Percentiles rank a stretch among this genome's conserved stretches.
phyloP scores from a whole-genome alignment of 331 rosid species.

The Erythrophleum ivorense region DNA sequence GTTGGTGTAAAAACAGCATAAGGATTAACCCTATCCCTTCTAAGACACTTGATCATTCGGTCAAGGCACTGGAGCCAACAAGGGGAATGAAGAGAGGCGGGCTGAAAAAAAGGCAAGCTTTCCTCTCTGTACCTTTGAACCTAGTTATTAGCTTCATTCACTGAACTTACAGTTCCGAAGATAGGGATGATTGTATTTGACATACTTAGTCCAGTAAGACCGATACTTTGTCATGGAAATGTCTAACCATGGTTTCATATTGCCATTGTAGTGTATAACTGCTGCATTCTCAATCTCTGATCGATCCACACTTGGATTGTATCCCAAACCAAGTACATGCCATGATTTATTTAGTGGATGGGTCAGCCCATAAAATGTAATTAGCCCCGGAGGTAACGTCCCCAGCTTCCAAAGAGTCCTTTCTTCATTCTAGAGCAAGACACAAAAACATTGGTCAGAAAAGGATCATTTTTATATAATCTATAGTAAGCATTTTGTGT shows the following conservation, averaged over 20 bases:
- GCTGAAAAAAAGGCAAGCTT: slow-evolving; percentile 30
- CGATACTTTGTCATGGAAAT: slow-evolving; percentile 92
- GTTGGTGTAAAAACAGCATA: slow-evolving; percentile 31
- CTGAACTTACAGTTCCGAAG: slow-evolving; percentile 71
- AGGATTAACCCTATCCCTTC: slow-evolving; percentile 36
- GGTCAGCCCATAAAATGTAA: slow-evolving; percentile 90
- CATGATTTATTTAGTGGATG: slow-evolving; percentile 85
- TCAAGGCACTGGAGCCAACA: slow-evolving; percentile 42
- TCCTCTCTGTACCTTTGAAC: slow-evolving; percentile 14
- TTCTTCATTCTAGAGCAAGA: slow-evolving; percentile 79
- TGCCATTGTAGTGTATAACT: slow-evolving; percentile 93
- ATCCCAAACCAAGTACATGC: slow-evolving; percentile 99
- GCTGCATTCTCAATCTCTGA: slow-evolving; percentile 78
- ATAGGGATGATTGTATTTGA: slow-evolving; percentile 79
- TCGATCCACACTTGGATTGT: slow-evolving; percentile 82
- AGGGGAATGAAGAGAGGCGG: slow-evolving; percentile 21
- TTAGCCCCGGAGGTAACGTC: slow-evolving; percentile 93
- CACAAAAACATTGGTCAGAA: slow-evolving; percentile 36
- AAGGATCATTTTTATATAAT: background rate
- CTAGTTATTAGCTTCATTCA: slow-evolving; percentile 46
- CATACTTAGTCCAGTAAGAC: slow-evolving; percentile 86
- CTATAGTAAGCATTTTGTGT: background rate
- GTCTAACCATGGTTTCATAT: slow-evolving; percentile 97
- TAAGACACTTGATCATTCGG: slow-evolving; percentile 32
- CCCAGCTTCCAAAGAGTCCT: slow-evolving; percentile 97